These are phyloP conservation scores for Schizosaccharomyces lindneri DNA, from an alignment of 805 yeast species.

Conservation along the genomic window DNA sequence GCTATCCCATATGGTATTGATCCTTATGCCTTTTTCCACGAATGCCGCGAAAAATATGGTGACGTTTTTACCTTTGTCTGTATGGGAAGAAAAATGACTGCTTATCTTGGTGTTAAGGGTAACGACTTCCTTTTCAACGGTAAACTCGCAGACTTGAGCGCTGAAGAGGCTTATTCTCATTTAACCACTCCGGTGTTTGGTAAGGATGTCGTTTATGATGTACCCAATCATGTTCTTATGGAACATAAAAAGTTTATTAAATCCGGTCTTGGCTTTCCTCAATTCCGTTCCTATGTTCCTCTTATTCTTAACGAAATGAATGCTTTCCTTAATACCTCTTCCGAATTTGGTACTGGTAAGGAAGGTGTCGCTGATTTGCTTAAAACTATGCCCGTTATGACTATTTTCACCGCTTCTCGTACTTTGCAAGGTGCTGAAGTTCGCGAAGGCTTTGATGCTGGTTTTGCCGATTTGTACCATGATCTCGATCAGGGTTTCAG, in stretches of 20 bases:
- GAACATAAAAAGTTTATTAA: slow-evolving; percentile 96
- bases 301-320: slow-evolving; percentile 54
- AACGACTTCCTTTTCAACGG: slow-evolving; percentile 90
- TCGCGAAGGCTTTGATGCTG: slow-evolving; percentile 56
- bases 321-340: slow-evolving; percentile 33
- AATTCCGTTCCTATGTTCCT: slow-evolving; percentile 72
- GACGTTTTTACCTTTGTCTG: slow-evolving; percentile 78
- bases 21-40: slow-evolving; percentile 72
- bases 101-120: slow-evolving; percentile 88
- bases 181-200: slow-evolving; percentile 99
- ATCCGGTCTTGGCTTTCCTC: slow-evolving; percentile 60
- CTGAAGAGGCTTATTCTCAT: slow-evolving; percentile 88
- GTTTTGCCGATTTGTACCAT: slow-evolving; percentile 62
- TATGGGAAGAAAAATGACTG: slow-evolving; percentile 83
- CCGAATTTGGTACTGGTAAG: slow-evolving; percentile 20
- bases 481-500: slow-evolving; percentile 94
- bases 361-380: slow-evolving; percentile 24
- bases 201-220: slow-evolving; percentile 89
- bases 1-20: slow-evolving; percentile 75
- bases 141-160: slow-evolving; percentile 67
- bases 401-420: slow-evolving; percentile 87
- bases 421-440: slow-evolving; percentile 76
- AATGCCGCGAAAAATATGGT: slow-evolving; percentile 64
- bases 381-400: slow-evolving; percentile 77
- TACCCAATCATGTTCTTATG: slow-evolving; percentile 83